phyloP scores from a whole-genome alignment of 345 rosid genomes.

The Linum trigynum region DNA sequence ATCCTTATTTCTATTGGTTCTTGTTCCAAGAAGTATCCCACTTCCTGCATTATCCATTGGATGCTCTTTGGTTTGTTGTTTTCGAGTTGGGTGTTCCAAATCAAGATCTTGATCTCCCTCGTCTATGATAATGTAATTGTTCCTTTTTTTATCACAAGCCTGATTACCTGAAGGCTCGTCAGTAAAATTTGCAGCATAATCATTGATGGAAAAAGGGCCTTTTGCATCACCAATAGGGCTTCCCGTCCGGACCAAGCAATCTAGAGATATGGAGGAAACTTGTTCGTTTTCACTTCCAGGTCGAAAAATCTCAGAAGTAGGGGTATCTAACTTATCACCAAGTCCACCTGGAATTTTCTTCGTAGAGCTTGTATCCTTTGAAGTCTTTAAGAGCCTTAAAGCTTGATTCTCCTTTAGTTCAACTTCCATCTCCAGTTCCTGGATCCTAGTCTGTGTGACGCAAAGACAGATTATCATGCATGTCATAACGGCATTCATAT shows the following conservation, averaged over 20 bases:
- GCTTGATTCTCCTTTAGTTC: slow-evolving; percentile 61
- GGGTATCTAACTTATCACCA: slow-evolving; percentile 16
- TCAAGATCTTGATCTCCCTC: slow-evolving; percentile 22
- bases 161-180: slow-evolving; percentile 4
- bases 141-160: slow-evolving; percentile 6
- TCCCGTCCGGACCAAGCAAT: slow-evolving; percentile 23
- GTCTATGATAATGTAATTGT: slow-evolving; percentile 4
- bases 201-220: slow-evolving; percentile 10
- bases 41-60: neutral
- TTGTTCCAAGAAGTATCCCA: slow-evolving; percentile 14
- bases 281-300: slow-evolving; percentile 18
- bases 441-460: slow-evolving; percentile 43
- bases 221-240: slow-evolving; percentile 18
- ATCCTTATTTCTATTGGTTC: slow-evolving; percentile 12
- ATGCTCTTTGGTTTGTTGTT: slow-evolving; percentile 12
- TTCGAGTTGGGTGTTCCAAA: slow-evolving; percentile 14
- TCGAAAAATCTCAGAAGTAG: slow-evolving; percentile 12
- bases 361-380: slow-evolving; percentile 21
- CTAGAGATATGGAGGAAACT: slow-evolving; percentile 11
- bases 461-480: neutral
- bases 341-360: slow-evolving; percentile 10
- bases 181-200: slow-evolving; percentile 2
- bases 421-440: slow-evolving; percentile 50
- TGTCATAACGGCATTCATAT: neutral
- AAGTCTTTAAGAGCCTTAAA: slow-evolving; percentile 50